Evolutionary conservation across 2,329 filamentous ascomycete species (phyloP).

Genomic region (Westerdykella ornata): DNA sequence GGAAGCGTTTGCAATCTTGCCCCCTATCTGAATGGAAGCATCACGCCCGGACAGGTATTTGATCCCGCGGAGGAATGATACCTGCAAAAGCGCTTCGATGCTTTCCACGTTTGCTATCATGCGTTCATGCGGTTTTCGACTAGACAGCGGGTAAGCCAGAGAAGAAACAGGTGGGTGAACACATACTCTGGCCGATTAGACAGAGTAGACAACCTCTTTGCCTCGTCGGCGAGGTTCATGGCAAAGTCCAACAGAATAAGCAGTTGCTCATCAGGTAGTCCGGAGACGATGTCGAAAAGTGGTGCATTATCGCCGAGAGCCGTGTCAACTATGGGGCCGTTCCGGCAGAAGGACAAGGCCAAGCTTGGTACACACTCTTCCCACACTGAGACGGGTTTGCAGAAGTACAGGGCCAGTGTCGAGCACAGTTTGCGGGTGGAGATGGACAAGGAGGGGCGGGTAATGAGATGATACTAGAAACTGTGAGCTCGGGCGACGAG

Average conservation of each 20-base stretch:
- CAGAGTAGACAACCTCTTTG: constrained; percentile 61
- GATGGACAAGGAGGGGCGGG: constrained; percentile 45
- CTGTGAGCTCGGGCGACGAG: constrained; percentile 6
- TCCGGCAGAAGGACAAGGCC: constrained; percentile 50
- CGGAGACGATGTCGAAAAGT: constrained; percentile 42
- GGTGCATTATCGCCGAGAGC: constrained; percentile 41
- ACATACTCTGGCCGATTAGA: constrained; percentile 51
- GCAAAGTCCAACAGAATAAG: constrained; percentile 60
- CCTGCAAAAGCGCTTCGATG: constrained; percentile 45
- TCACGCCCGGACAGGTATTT: constrained; percentile 26
- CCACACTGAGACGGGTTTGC: constrained; percentile 64
- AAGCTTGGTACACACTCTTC: constrained; percentile 58
- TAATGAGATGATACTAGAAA: constrained; percentile 25
- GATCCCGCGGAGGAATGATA: constrained; percentile 33
- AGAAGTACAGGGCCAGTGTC: constrained; percentile 68
- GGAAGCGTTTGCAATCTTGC: constrained; percentile 30
- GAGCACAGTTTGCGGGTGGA: constrained; percentile 69
- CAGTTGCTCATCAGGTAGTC: constrained; percentile 47
- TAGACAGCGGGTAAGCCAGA: constrained; percentile 7
- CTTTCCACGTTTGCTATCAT: constrained; percentile 49
- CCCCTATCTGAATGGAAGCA: constrained; percentile 20
- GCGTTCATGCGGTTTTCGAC: constrained; percentile 45
- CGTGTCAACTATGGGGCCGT: constrained; percentile 45
- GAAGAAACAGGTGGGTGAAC: background rate
- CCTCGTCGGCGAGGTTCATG: constrained; percentile 58